Percentiles rank a stretch among this genome's conserved stretches.
phyloP scores from a whole-genome alignment of 2,329 filamentous ascomycete genomes.

The Tolypocladium album region DNA sequence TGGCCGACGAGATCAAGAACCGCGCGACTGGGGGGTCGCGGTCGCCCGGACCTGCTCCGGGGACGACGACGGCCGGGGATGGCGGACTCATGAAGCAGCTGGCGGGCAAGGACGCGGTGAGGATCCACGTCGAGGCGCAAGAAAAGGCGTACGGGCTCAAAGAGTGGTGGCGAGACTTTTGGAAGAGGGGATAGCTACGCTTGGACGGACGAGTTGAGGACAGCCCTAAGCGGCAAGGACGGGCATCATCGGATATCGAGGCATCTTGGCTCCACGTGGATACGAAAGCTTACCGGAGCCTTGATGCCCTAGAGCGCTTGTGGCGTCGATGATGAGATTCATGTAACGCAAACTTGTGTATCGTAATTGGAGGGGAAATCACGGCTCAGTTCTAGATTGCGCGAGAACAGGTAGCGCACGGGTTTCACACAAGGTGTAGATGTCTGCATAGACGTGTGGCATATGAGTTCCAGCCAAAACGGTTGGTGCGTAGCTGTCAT shows the following conservation, averaged over 20 bases:
- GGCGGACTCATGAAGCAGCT: constrained; percentile 54
- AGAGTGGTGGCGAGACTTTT: constrained; percentile 85
- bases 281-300: not conserved
- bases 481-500: not conserved
- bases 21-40: constrained; percentile 39
- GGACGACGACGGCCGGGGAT: constrained; percentile 17
- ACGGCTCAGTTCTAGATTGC: not conserved
- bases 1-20: constrained; percentile 63
- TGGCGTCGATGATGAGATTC: not conserved
- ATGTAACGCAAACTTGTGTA: not conserved
- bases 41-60: constrained; percentile 10
- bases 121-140: constrained; percentile 62
- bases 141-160: constrained; percentile 73
- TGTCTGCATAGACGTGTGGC: not conserved
- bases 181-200: constrained; percentile 16
- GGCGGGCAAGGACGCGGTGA: constrained; percentile 34
- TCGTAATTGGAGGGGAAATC: not conserved
- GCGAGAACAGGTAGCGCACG: not conserved
- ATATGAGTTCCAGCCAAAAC: not conserved
- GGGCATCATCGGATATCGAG: not conserved
- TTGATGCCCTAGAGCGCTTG: not conserved
- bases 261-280: not conserved
- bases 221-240: not conserved
- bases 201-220: not conserved
- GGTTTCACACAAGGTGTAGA: not conserved